phyloP scores from a whole-genome alignment of 179 eudicot genomes.

The Corrigiola litoralis region DNA sequence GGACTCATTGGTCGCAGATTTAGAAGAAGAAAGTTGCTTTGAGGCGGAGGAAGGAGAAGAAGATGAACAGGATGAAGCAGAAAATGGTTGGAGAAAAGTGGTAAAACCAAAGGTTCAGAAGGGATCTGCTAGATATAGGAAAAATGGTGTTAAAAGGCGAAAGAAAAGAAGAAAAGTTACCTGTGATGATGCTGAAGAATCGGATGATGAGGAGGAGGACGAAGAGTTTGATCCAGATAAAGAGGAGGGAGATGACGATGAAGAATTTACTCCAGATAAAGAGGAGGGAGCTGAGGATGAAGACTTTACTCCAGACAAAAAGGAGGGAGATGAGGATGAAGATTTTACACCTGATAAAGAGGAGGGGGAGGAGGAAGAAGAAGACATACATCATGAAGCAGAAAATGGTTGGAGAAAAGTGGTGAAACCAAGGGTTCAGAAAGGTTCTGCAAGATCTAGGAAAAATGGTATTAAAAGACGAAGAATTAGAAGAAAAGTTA shows the following conservation, averaged over 20 bases:
- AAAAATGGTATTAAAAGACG: conserved; percentile 7
- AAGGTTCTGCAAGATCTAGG: conserved; percentile 2
- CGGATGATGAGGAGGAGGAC: conserved; percentile 46
- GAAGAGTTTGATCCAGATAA: conserved; percentile 13
- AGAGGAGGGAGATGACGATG: conserved; percentile 27
- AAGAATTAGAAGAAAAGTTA: conserved; percentile 22
- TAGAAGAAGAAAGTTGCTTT: conserved; percentile 36
- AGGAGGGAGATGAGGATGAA: too few species aligned
- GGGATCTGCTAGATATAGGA: conserved; percentile 8
- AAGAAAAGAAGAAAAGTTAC: conserved; percentile 10
- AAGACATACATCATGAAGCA: conserved; percentile 22
- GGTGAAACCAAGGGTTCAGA: conserved; percentile 1
- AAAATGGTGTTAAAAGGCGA: conserved; percentile 10
- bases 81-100: conserved; percentile 36
- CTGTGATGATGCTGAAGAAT: conserved; percentile 12
- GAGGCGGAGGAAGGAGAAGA: conserved; percentile 24
- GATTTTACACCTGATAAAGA: too few species aligned
- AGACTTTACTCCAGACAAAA: too few species aligned
- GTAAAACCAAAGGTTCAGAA: conserved; percentile 18
- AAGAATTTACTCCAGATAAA: too few species aligned
- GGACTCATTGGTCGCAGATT: conserved; percentile 48
- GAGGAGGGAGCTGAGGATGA: too few species aligned
- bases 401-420: conserved; percentile 37
- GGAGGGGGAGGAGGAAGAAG: conserved; percentile 25
- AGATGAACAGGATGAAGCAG: conserved; percentile 27